Evolutionary conservation across 768 basidiomycete species (phyloP).

Genomic region (Xanthoconium purpureum): DNA sequence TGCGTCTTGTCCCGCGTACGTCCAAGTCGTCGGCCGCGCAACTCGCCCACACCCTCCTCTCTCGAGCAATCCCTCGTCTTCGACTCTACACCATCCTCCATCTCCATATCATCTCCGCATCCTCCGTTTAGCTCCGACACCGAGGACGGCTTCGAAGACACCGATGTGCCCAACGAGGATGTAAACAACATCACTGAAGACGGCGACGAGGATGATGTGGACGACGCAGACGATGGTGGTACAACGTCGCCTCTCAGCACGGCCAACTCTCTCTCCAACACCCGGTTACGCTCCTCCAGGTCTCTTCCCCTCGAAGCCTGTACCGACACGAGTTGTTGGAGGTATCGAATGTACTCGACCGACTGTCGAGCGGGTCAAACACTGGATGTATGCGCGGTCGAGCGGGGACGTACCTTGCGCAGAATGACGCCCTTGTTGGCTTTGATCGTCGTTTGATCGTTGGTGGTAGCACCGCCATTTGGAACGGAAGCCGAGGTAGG

Average conservation of each 20-base stretch:
- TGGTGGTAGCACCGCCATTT: conserved; percentile 3
- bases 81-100: conserved; percentile 10
- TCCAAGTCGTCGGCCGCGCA: conserved; percentile 19
- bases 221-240: conserved; percentile 5
- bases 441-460: conserved; percentile 57
- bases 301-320: conserved; percentile 78
- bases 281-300: conserved; percentile 67
- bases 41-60: neutral
- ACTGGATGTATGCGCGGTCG: neutral
- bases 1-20: conserved; percentile 19
- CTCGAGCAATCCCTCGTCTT: conserved; percentile 5
- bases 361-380: conserved; percentile 31
- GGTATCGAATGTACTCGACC: conserved; percentile 61
- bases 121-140: neutral
- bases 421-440: conserved; percentile 96
- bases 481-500: conserved; percentile 18
- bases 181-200: conserved; percentile 20
- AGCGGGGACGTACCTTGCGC: conserved; percentile 51
- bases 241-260: conserved; percentile 19
- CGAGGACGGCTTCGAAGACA: conserved; percentile 11
- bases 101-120: conserved; percentile 18
- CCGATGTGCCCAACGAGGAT: conserved; percentile 11
- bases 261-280: conserved; percentile 30
- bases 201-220: conserved; percentile 16
- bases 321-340: conserved; percentile 80